Evolutionary conservation across 805 yeast genomes (phyloP).

Genomic region (Zygosaccharomyces lentus): DNA sequence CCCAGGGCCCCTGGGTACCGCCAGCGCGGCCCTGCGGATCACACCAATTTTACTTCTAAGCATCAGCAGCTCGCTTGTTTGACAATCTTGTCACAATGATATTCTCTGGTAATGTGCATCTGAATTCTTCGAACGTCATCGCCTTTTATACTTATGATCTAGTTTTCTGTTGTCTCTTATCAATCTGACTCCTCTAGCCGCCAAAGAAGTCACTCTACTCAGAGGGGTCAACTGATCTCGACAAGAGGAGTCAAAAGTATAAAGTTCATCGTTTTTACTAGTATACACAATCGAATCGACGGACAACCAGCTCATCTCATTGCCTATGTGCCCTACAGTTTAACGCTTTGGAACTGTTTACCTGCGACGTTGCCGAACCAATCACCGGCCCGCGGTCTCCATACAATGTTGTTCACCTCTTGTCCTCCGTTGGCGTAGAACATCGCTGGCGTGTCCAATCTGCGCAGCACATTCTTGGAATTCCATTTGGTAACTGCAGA

Average conservation of each 20-base stretch:
- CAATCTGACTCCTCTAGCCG: neutral
- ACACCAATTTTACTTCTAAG: neutral
- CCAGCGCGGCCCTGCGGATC: neutral
- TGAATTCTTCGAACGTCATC: neutral
- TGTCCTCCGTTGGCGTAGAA: slow-evolving; percentile 53
- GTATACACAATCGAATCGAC: neutral
- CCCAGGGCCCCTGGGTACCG: neutral
- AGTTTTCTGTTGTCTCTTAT: neutral
- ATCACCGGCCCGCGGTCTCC: slow-evolving; percentile 62
- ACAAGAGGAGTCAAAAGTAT: neutral
- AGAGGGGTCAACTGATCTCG: neutral
- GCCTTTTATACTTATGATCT: slow-evolving; percentile 3
- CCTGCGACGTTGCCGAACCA: slow-evolving; percentile 64
- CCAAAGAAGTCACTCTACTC: neutral
- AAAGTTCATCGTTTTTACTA: neutral
- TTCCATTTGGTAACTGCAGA: slow-evolving; percentile 14
- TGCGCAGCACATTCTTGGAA: slow-evolving; percentile 15
- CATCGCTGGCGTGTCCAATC: slow-evolving; percentile 34
- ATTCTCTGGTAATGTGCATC: neutral
- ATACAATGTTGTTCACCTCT: slow-evolving; percentile 74
- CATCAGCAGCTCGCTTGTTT: neutral
- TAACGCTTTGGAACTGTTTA: slow-evolving; percentile 37
- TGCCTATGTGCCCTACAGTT: slow-evolving; percentile 6
- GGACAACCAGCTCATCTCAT: neutral
- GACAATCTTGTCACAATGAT: neutral